Evolutionary conservation across 169 alveolate genomes (phyloP), one percentile per base, ranked within the genome.

Genomic region (Amoebophrya sp.): DNA sequence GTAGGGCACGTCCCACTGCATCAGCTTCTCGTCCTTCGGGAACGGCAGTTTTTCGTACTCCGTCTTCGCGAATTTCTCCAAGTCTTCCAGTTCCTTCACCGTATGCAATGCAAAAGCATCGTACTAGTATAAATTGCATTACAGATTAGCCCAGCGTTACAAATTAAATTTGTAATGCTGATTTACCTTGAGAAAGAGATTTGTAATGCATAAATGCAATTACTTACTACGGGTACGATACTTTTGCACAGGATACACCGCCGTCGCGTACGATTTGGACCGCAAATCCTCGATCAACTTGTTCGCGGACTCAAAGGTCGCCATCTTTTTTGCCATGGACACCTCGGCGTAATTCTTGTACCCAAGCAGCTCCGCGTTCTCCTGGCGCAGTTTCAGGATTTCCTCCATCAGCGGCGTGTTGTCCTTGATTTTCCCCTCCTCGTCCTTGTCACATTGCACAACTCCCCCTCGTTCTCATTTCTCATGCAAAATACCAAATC

Each of bases 1-100:
- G 89, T 3, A 77, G 40, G 89, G 40, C 18, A 32, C 40, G 89
- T 77, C 89, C 89, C 89, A 77, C 89, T n/a, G 89, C 89, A 14
- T 32, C 89, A 77, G 40, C 89, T 66, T 66, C 83, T 66, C 83
- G 35, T 2, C 29, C 32, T 2, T 25, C 10, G 83, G 83, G 32
- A 66, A 66, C 29, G 40, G 29, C n/a, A 23, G 90, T 29, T 35
- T n/a, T 23, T 35, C 29, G 32, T 12, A n/a, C 35, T 32, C 40
- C 40, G 10, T 32, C 40, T 32, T 32, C 14, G 89, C 89, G 89
- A n/a, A 77, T 18, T 14, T 77, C 89, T 77, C 89, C 25, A 77
- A n/a, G 25, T 77, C 89, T 10, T 77, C 89, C 23, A n/a, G 40
- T n/a, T 77, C 89, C 40, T 23, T 32, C 89, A n/a, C 25, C 12